phyloP scores from a whole-genome alignment of 129 eudicot species.

The Arctium minus region DNA sequence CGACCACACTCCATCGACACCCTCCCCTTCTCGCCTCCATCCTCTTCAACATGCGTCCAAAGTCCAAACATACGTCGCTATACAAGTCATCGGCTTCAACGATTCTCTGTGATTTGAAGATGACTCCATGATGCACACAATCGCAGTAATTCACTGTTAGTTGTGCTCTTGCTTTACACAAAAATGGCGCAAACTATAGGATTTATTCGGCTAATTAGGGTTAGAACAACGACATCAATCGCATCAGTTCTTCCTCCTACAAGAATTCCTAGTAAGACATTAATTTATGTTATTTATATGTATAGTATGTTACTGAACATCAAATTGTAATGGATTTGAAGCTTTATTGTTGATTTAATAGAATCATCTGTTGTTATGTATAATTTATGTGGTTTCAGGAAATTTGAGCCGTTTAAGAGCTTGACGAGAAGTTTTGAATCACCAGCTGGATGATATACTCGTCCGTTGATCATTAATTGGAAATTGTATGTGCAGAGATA shows the following conservation, averaged over 20 bases:
- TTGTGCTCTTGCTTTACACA: background rate
- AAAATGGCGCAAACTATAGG: conserved; percentile 27
- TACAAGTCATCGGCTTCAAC: no score
- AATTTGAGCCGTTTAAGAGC: conserved; percentile 21
- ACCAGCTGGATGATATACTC: no score
- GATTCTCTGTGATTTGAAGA: no score
- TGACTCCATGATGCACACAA: conserved; percentile 4
- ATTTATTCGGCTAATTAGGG: conserved; percentile 31
- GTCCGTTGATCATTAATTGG: no score
- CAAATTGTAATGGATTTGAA: background rate
- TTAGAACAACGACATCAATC: conserved; percentile 14
- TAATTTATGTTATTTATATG: conserved; percentile 7
- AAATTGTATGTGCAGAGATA: no score
- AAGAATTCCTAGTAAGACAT: conserved; percentile 22
- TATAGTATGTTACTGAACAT: background rate
- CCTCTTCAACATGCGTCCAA: no score
- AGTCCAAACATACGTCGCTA: no score
- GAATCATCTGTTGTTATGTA: background rate
- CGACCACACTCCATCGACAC: no score
- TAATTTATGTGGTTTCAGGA: conserved; percentile 24
- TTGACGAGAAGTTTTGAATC: conserved; percentile 27
- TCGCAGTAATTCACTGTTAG: background rate
- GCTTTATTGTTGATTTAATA: no score
- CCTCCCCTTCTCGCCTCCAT: no score
- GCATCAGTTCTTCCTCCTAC: conserved; percentile 12